Percentiles rank a stretch among this genome's conserved stretches.
These are phyloP conservation scores for Flammula alnicola DNA, from an alignment of 1,284 basidiomycete species.

Conservation along the genomic window DNA sequence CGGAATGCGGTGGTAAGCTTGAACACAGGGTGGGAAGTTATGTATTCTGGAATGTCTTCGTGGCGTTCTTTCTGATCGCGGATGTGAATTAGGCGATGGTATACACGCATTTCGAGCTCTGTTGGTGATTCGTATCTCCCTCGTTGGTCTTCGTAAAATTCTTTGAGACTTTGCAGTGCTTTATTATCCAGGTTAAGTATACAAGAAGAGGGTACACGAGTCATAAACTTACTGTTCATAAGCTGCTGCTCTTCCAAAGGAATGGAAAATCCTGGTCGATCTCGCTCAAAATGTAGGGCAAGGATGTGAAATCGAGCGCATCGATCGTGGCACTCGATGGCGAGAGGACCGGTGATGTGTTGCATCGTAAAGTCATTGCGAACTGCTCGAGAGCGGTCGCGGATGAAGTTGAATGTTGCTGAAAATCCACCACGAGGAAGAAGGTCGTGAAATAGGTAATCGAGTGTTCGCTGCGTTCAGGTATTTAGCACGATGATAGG, in stretches of 20 bases:
- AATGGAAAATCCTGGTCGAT: conserved; percentile 65
- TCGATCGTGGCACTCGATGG: conserved; percentile 91
- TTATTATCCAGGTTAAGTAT: conserved; percentile 11
- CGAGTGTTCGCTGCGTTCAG: conserved; percentile 72
- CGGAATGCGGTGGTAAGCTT: conserved; percentile 85
- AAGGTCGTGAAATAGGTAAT: conserved; percentile 91
- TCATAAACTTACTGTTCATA: conserved; percentile 73
- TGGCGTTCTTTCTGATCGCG: conserved; percentile 81
- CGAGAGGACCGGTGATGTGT: conserved; percentile 75
- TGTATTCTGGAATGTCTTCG: conserved; percentile 79
- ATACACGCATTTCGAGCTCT: conserved; percentile 95
- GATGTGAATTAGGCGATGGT: conserved; percentile 91
- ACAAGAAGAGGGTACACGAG: background rate
- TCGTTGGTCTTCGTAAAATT: conserved; percentile 90
- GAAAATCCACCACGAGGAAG: conserved; percentile 72
- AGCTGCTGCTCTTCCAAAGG: conserved; percentile 87
- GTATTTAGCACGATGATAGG: conserved; percentile 8
- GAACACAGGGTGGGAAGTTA: conserved; percentile 78
- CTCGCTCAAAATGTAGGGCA: conserved; percentile 77
- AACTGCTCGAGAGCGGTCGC: conserved; percentile 90
- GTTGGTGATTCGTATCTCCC: conserved; percentile 71
- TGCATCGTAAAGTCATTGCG: conserved; percentile 97
- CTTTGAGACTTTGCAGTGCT: conserved; percentile 91
- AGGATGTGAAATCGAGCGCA: conserved; percentile 95
- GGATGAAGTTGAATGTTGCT: conserved; percentile 83